Evolutionary conservation across 768 basidiomycete genomes (phyloP), one percentile per base, ranked within the genome.

Genomic region (Xerocomus potaroensis): DNA sequence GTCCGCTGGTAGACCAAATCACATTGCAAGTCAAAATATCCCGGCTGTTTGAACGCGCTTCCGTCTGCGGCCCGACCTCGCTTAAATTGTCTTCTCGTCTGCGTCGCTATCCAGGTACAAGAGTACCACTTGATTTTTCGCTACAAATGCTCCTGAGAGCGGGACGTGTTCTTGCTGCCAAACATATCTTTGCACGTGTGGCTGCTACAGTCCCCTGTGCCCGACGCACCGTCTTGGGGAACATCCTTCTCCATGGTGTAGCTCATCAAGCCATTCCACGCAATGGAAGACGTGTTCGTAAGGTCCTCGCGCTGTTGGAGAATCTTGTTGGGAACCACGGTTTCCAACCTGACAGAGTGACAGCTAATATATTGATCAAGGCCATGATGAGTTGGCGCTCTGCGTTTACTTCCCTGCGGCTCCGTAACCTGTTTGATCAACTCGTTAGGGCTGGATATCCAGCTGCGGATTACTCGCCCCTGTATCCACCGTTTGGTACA

Each of bases 311-410:
- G 5, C 63, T 72, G 24, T 69, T 79, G 43, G 61, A 70, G 29
- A 50, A 67, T 11, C 72, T 89, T 24, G 60, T 68, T 35, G 54
- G 63, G 39, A 58, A 69, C 35, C 70, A 72, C 30, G 72, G 65
- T 7, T 86, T 89, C 58, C 58, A 59, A 10, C 78, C 82, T 8
- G 87, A 91, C 60, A 73, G 81, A 9, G 69, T 84, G 31, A 89
- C 89, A 5, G 67, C 77, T 45, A 90, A 91, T 56, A 77, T 89
- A 38, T 42, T 90, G 35, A 48, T 87, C 49, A 82, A 81, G 59
- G 75, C 73, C 8, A 67, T 83, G 51, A 62, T 91, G 48, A 61
- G 64, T 15, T 84, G 81, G 78, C 67, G 65, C 26, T 50, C 58
- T 1, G 67, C 66, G 16, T 63, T 84, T 35, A 70, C 76, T 49